Percentiles rank a stretch among this genome's conserved stretches.
These are phyloP conservation scores for Mycena vulgaris DNA, from an alignment of 768 basidiomycete species.

Conservation along the genomic window DNA sequence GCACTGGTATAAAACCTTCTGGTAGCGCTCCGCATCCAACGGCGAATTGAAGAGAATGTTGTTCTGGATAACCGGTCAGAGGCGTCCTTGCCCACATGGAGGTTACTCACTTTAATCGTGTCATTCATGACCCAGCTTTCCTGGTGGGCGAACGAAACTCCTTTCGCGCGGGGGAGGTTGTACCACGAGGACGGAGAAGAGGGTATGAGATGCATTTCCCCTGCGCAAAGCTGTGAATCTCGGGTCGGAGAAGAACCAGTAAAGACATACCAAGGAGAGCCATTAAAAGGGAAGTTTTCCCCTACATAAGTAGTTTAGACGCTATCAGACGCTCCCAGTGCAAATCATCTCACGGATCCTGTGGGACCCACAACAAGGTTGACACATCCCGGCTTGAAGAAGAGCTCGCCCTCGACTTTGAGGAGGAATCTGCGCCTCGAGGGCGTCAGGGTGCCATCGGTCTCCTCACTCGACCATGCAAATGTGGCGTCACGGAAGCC, in stretches of 20 bases:
- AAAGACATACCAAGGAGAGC: conserved; percentile 60
- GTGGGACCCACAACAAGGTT: conserved; percentile 62
- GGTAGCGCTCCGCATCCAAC: conserved; percentile 79
- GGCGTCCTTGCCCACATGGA: too few relatives aligned
- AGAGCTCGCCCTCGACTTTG: conserved; percentile 56
- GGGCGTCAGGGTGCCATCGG: conserved; percentile 37
- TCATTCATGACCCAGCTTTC: not conserved
- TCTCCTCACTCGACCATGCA: conserved; percentile 27
- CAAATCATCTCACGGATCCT: conserved; percentile 26
- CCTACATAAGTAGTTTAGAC: conserved; percentile 6
- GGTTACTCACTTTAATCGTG: not conserved
- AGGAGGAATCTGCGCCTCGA: conserved; percentile 55
- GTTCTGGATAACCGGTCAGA: conserved; percentile 39
- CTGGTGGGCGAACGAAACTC: not conserved
- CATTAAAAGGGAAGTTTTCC: conserved; percentile 70
- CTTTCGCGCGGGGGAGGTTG: not conserved
- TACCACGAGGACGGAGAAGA: not conserved
- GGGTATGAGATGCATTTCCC: not conserved
- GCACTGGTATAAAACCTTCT: conserved; percentile 83
- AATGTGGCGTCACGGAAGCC: conserved; percentile 36
- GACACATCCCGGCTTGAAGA: conserved; percentile 57
- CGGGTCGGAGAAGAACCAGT: too few relatives aligned
- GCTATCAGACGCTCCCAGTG: too few relatives aligned
- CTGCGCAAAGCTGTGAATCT: not conserved
- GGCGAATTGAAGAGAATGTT: conserved; percentile 26